Evolutionary conservation across 129 eudicot genomes (phyloP).

Genomic region (Flaveria linearis): DNA sequence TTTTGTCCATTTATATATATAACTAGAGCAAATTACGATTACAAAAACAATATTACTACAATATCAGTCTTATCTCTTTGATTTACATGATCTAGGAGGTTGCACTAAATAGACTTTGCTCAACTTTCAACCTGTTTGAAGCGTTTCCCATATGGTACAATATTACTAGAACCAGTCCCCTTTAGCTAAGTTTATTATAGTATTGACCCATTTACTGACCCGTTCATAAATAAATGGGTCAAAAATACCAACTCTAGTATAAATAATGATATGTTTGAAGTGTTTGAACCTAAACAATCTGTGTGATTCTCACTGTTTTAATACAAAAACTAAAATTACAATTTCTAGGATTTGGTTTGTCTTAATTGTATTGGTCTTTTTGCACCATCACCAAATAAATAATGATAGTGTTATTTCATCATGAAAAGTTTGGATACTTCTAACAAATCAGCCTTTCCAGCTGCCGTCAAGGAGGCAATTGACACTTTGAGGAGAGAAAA

Average conservation of each 20-base stretch:
- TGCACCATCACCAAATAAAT: not conserved
- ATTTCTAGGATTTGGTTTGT: not conserved
- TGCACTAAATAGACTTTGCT: not conserved
- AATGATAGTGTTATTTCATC: not conserved
- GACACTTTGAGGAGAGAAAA: constrained; percentile 72
- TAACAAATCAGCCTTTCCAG: constrained; percentile 39
- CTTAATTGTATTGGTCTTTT: not conserved
- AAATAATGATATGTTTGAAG: not conserved
- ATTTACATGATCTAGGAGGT: not conserved
- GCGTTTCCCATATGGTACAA: not conserved
- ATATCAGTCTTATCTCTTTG: not conserved
- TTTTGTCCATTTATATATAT: not conserved
- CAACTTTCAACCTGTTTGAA: not conserved
- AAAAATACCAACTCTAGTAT: not conserved
- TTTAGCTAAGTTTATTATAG: not conserved
- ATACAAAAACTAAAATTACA: not conserved
- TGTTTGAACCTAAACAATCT: not conserved
- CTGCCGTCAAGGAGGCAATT: constrained; percentile 91
- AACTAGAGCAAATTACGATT: not conserved
- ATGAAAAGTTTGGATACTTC: constrained; percentile 13
- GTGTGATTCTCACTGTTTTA: not conserved
- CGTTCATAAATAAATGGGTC: not conserved
- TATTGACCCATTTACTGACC: not conserved
- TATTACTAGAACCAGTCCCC: not conserved
- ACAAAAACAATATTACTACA: not conserved